Evolutionary conservation across 1,284 basidiomycete genomes (phyloP), one percentile per base, ranked within the genome.

Genomic region (Tilletia setariae): DNA sequence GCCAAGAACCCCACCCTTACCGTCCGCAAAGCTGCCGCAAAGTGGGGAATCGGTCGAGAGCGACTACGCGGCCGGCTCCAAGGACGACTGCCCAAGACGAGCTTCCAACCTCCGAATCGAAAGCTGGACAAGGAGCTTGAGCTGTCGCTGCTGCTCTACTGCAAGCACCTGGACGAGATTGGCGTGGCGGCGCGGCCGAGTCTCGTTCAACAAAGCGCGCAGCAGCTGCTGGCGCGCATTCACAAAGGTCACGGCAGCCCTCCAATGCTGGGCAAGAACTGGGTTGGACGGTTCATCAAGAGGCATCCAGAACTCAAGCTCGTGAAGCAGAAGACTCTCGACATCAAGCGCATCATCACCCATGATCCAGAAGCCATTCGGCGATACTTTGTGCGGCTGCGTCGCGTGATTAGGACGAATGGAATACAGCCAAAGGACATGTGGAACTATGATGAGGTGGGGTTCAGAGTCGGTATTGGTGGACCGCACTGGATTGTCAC

Each of bases 361-460:
- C 51, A 53, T 21, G 51, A 23, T 53, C 51, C 9, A 13, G 21
- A 53, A n/a, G 25, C 21, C 21, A 21, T 53, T 13, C 28, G 21
- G 11, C 28, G 21, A 23, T 53, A 9, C 11, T 53, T 25, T 23
- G 25, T n/a, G 19, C 19, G 25, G 25, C 25, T 49, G 47, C 4
- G 25, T 6, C 19, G 25, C 47, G 47, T 49, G 19, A 23, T 49
- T 23, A 49, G 25, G 47, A 49, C 19, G 47, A 16, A 49, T 16
- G 47, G 47, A 11, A 53, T 53, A 4, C 51, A 25, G 9, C 21
- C 21, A 2, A 28, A 53, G 4, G 51, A 53, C 13, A n/a, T 53
- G 11, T 53, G 51, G 51, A 53, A 53, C 51, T 21, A 25, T 28
- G 51, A 53, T 53, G 51, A 53, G 28, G 25, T 53, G 25, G 51